These are phyloP conservation scores for Pseudopyrenochaeta lycopersici DNA, from an alignment of 2,329 filamentous ascomycete species.

Conservation along the genomic window DNA sequence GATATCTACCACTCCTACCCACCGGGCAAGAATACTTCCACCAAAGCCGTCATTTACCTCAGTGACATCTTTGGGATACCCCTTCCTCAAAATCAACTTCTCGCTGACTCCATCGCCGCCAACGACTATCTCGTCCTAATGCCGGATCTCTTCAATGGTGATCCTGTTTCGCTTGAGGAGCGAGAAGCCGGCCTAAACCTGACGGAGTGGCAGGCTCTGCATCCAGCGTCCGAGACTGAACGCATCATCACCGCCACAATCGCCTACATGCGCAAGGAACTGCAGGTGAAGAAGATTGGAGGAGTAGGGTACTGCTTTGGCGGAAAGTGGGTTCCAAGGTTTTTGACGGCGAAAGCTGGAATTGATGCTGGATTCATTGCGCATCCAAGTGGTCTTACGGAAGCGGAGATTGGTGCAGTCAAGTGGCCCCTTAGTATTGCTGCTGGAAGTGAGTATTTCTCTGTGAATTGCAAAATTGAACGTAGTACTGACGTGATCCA, in stretches of 20 bases:
- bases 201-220: slow-evolving; percentile 55
- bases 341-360: slow-evolving; percentile 60
- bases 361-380: slow-evolving; percentile 73
- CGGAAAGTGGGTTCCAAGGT: slow-evolving; percentile 76
- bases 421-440: slow-evolving; percentile 73
- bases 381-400: slow-evolving; percentile 74
- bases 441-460: slow-evolving; percentile 55
- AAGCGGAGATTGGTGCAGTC: slow-evolving; percentile 72
- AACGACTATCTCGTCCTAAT: slow-evolving; percentile 46
- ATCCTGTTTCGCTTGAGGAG: slow-evolving; percentile 41
- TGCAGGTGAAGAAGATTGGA: slow-evolving; percentile 64
- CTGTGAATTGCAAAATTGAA: neutral
- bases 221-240: slow-evolving; percentile 55
- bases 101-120: slow-evolving; percentile 45
- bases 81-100: slow-evolving; percentile 43
- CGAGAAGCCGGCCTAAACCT: slow-evolving; percentile 74
- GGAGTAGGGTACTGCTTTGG: slow-evolving; percentile 78
- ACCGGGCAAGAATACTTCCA: slow-evolving; percentile 19
- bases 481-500: slow-evolving; percentile 18
- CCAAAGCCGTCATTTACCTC: slow-evolving; percentile 45
- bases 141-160: slow-evolving; percentile 47
- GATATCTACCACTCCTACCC: slow-evolving; percentile 32
- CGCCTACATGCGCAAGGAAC: slow-evolving; percentile 68
- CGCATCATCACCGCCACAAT: slow-evolving; percentile 61
- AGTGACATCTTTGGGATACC: slow-evolving; percentile 48